Conservation (phyloP, 1,284 basidiomycete species). For the Tilletiopsis washingtonensis region DNA sequence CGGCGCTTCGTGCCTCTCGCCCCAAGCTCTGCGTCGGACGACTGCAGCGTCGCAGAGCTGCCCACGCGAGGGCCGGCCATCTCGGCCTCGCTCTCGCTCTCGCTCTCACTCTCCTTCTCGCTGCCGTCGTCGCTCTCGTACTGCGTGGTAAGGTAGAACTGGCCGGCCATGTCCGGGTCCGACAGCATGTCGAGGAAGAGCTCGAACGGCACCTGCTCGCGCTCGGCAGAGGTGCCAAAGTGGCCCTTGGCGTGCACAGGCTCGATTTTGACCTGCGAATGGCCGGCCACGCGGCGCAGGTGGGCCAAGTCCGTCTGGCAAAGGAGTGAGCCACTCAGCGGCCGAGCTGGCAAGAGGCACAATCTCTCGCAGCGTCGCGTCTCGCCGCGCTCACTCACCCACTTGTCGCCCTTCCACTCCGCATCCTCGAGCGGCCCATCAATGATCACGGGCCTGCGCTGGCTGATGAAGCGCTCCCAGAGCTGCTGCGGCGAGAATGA, state of each 20-base stretch:
- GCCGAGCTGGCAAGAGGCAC: not conserved
- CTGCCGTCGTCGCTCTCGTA: constrained; percentile 22
- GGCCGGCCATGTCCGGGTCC: constrained; percentile 17
- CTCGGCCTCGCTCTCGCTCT: not conserved
- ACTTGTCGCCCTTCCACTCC: constrained; percentile 27
- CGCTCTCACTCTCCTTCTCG: constrained; percentile 2
- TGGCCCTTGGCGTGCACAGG: constrained; percentile 32
- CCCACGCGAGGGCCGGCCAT: no score
- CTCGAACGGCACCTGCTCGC: constrained; percentile 20
- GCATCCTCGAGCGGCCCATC: constrained; percentile 27
- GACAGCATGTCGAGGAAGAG: constrained; percentile 30
- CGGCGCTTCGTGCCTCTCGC: not conserved
- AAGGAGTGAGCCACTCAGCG: no score
- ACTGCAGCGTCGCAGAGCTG: no score
- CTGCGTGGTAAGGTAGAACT: constrained; percentile 45
- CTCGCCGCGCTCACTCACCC: constrained; percentile 16
- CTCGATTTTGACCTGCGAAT: constrained; percentile 39
- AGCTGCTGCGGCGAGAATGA: constrained; percentile 21
- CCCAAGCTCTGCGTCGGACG: no score
- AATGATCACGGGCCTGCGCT: constrained; percentile 35
- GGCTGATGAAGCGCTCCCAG: constrained; percentile 31
- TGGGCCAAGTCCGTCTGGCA: constrained; percentile 28
- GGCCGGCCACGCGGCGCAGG: constrained; percentile 23
- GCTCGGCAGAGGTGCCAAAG: constrained; percentile 36
- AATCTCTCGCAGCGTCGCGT: not conserved